Evolutionary conservation across 2,329 filamentous ascomycete genomes (phyloP), one percentile per base, ranked within the genome.

Genomic region (Pyricularia pennisetigena): DNA sequence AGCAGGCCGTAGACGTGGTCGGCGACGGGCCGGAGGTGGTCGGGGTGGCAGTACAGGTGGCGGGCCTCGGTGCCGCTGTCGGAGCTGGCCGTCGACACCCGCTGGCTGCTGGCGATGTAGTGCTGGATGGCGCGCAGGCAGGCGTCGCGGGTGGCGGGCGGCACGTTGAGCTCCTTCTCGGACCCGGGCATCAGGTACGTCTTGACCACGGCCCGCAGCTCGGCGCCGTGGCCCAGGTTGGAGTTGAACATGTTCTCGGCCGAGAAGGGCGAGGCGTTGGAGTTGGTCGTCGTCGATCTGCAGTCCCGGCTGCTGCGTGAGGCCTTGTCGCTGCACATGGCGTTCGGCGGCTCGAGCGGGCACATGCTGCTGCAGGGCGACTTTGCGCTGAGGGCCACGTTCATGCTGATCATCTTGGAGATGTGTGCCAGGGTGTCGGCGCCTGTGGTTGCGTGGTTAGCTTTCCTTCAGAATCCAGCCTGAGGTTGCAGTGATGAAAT

Each of bases 91-190:
- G 49, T 29, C 26, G 32, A 57, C 12, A 16, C 30, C 2, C 10
- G 4, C 10, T 23, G 30, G 63, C n/a, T 24, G 63, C 30, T n/a
- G 14, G n/a, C 63, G 2, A 54, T 35, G 35, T 66, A 28, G 32
- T 57, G 30, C 24, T 76, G 73, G 16, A 83, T 74, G 4, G 72
- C 76, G 29, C 73, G 69, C 9, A 83, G 76, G 14, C 77, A 79
- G 6, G 76, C 71, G 57, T 76, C 74, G 57, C 81, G 80, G 70
- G 83, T 78, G 2, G 75, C 69, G 0, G 78, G 75, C 4, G 81
- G 80, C 69, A 83, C 79, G 73, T 83, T 83, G 69, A 83, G 78
- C 70, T 83, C 81, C 72, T 82, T 83, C 62, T 79, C 76, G 1
- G 79, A 74, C 7, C 76, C 76, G 1, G 80, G 78, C 16, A 76